Evolutionary conservation across 2,329 filamentous ascomycete genomes (phyloP), one percentile per base, ranked within the genome.

Genomic region (Onygena corvina): DNA sequence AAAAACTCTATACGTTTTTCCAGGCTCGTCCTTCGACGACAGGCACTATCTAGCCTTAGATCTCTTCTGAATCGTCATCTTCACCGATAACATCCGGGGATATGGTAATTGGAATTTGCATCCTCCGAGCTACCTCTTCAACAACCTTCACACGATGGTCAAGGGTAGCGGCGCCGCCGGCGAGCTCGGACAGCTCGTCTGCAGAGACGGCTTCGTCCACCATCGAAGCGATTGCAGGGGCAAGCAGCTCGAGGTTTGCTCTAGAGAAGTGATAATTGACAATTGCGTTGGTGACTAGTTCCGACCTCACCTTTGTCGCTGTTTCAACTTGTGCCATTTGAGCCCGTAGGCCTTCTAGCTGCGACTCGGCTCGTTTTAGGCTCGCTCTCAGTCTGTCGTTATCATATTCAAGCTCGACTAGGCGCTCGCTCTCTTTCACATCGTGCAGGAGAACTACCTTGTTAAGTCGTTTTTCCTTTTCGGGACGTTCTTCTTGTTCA

Each of bases 311-410:
- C 1, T 44, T 33, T 38, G 46, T 53, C 21, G 51, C 51, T 1
- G 48, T 53, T 38, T 53, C 51, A 12, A 53, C 45, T 16, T 53
- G 51, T 4, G 40, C 44, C 48, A 53, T 48, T 34, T 53, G 51
- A 14, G 44, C n/a, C 23, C 35, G 48, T 30, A 53, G 25, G 2
- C 51, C 48, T 25, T 53, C 35, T 31, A 42, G 36, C 34, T 50
- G 40, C n/a, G 51, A 47, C 27, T 53, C 44, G 4, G 51, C 50
- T 3, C 30, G 48, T 27, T 53, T 53, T 6, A 53, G 35, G 38
- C 48, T 38, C 14, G 48, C 51, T 31, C 48, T 31, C 5, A 53
- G 20, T 38, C 35, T 30, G 8, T 53, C 51, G 14, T 50, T 23
- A 50, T 52, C 44, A 25, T 50, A 50, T 35, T 50, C 29, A 16